Evolutionary conservation across 1,284 basidiomycete species (phyloP).

Genomic region (Ganoderma meredithae): DNA sequence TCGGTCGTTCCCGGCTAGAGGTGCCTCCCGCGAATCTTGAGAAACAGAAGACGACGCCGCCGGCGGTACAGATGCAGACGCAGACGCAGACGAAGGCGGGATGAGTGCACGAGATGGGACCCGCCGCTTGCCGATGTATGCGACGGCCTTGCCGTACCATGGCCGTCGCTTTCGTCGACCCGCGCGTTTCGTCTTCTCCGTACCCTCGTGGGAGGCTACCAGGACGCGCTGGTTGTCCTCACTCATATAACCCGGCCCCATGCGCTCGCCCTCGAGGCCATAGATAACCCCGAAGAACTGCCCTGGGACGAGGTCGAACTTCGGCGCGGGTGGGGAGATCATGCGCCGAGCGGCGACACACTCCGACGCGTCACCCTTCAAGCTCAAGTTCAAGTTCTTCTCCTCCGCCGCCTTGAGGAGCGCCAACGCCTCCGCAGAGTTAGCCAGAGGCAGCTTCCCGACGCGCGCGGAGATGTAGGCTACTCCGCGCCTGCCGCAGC

Average conservation of each 20-base stretch:
- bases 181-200: not conserved
- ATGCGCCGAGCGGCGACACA: not conserved
- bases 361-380: not conserved
- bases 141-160: conserved; percentile 14
- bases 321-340: conserved; percentile 1
- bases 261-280: conserved; percentile 29
- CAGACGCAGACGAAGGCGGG: not conserved
- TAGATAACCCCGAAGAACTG: conserved; percentile 36
- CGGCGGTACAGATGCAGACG: not conserved
- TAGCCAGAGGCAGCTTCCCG: conserved; percentile 24
- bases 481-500: conserved; percentile 36
- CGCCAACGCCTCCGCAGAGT: conserved; percentile 18
- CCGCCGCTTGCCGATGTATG: conserved; percentile 25
- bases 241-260: conserved; percentile 34
- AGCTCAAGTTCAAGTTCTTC: not conserved
- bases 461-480: conserved; percentile 35
- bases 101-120: not conserved
- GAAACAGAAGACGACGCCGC: not conserved
- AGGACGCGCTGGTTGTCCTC: conserved; percentile 24
- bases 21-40: not conserved
- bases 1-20: not conserved
- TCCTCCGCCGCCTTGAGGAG: not conserved
- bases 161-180: not conserved
- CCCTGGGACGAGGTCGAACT: conserved; percentile 21
- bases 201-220: not conserved